Percentiles rank a stretch among this genome's conserved stretches.
These are phyloP conservation scores for Herpetospermum pedunculosum DNA, from an alignment of 306 rosid genomes.

Conservation along the genomic window DNA sequence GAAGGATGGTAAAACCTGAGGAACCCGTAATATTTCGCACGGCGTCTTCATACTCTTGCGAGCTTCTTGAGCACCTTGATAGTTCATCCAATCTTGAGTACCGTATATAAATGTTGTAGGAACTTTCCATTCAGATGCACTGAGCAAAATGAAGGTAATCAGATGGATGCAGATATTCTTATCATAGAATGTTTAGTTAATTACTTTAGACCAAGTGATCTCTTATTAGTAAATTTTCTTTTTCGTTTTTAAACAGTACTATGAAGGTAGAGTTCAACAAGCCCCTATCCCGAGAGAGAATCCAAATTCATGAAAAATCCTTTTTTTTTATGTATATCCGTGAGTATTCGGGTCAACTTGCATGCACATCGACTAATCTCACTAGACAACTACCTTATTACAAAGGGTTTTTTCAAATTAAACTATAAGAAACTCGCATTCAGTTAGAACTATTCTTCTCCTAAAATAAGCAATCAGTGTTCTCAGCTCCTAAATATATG, in stretches of 20 bases:
- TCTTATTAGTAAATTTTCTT: not conserved
- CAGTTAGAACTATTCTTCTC: not conserved
- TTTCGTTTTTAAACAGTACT: not conserved
- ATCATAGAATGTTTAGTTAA: not conserved
- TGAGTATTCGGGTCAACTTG: no score
- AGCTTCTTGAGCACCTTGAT: conserved; percentile 87
- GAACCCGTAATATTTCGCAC: conserved; percentile 85
- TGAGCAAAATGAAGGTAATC: conserved; percentile 16
- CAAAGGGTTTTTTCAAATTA: not conserved
- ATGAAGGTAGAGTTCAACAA: not conserved
- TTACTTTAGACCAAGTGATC: not conserved
- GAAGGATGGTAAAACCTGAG: conserved; percentile 44
- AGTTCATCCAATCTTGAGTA: conserved; percentile 78
- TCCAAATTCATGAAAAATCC: not conserved
- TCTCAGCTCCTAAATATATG: not conserved
- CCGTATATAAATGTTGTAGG: conserved; percentile 95
- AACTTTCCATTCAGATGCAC: conserved; percentile 89
- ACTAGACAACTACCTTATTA: no score
- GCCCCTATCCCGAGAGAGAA: not conserved
- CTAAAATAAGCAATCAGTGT: not conserved
- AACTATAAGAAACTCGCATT: not conserved
- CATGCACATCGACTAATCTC: no score
- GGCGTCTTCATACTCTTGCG: conserved; percentile 80
- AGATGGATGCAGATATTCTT: not conserved
- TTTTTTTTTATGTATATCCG: no score